Conservation (phyloP, 768 basidiomycete species). For the Mycena pura region DNA sequence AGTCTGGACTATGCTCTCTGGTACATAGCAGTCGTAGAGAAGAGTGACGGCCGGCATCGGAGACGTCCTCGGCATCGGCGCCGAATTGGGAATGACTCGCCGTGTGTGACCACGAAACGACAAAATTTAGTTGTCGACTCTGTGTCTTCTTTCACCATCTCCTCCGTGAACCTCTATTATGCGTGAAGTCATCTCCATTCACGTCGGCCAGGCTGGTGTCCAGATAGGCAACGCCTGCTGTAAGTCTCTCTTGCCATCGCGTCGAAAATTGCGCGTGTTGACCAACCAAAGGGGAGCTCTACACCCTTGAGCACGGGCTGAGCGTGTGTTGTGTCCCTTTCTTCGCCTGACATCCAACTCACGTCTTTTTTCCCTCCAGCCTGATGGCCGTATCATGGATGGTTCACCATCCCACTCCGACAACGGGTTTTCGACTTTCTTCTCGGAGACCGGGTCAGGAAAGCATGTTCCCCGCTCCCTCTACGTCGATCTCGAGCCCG, state of each 20-base stretch:
- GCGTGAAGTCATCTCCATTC: slow-evolving; percentile 95
- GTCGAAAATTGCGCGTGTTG: slow-evolving; percentile 19
- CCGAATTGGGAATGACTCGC: not conserved
- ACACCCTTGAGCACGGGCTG: slow-evolving; percentile 97
- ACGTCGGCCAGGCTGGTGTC: slow-evolving; percentile 97
- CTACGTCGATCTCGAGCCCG: slow-evolving; percentile 95
- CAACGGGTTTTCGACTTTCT: slow-evolving; percentile 96
- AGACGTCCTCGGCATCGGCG: too few relatives aligned
- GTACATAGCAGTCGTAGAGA: too few relatives aligned
- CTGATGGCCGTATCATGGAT: slow-evolving; percentile 87
- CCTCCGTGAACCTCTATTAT: slow-evolving; percentile 42
- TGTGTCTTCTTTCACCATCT: slow-evolving; percentile 4
- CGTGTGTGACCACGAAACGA: not conserved
- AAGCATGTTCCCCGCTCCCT: slow-evolving; percentile 97
- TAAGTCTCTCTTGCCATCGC: slow-evolving; percentile 48
- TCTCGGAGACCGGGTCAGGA: slow-evolving; percentile 91
- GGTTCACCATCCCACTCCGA: slow-evolving; percentile 73
- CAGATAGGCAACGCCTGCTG: slow-evolving; percentile 97
- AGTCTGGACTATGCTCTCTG: too few relatives aligned
- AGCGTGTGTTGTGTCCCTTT: slow-evolving; percentile 63
- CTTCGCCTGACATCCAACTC: slow-evolving; percentile 8
- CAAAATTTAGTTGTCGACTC: not conserved
- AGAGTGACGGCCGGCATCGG: too few relatives aligned
- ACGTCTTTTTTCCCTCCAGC: slow-evolving; percentile 54
- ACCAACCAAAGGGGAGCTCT: slow-evolving; percentile 82